These are phyloP conservation scores for Podaxis rugospora DNA, from an alignment of 768 basidiomycete genomes.

Conservation along the genomic window DNA sequence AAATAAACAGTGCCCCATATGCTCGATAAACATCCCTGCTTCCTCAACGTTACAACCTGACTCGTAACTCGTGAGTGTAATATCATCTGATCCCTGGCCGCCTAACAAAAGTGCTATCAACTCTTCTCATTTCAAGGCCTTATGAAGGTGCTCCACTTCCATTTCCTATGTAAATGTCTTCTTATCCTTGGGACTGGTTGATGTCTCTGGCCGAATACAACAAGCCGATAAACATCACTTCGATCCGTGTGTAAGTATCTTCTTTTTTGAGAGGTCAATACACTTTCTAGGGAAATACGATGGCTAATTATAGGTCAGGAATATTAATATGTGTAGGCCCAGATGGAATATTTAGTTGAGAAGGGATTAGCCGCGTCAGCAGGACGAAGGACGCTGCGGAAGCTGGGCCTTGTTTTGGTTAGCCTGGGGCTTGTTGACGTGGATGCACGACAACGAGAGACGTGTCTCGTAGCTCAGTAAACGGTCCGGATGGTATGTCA, in stretches of 20 bases:
- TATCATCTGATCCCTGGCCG: neutral
- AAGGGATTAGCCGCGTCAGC: neutral
- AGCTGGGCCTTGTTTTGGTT: neutral
- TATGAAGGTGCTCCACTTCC: neutral
- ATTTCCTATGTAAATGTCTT: too few species aligned
- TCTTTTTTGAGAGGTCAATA: neutral
- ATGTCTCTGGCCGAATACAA: too few species aligned
- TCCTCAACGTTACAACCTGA: constrained; percentile 86
- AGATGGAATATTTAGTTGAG: neutral
- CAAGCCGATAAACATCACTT: neutral
- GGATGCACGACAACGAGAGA: neutral
- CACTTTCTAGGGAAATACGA: neutral
- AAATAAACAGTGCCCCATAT: neutral
- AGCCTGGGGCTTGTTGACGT: neutral
- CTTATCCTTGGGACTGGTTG: too few species aligned
- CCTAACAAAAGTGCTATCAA: neutral
- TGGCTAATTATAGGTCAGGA: neutral
- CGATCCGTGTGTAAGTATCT: neutral
- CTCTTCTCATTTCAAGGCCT: neutral
- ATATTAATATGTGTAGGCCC: neutral
- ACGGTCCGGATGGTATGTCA: neutral
- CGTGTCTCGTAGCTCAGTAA: neutral
- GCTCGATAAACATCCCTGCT: constrained; percentile 50
- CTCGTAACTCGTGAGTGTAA: constrained; percentile 29
- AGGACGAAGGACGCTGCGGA: neutral